Evolutionary conservation across 805 yeast genomes (phyloP).

Genomic region (Ogataea pignaliae): DNA sequence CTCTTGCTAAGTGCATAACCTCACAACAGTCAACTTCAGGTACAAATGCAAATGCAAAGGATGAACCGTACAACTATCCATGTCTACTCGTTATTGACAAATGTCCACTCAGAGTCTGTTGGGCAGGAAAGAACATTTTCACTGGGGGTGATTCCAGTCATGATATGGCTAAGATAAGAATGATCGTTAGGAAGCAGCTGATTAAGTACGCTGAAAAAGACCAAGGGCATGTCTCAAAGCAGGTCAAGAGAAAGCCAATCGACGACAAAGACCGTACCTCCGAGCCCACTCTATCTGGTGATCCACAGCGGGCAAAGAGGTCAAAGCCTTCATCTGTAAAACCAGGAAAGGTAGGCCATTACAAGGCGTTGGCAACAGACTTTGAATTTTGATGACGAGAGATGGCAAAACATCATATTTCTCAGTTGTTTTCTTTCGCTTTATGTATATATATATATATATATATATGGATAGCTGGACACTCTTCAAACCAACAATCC

Average conservation of each 20-base stretch:
- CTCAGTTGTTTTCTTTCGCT: too few species aligned
- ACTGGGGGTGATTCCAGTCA: constrained; percentile 36
- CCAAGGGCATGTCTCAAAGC: neutral
- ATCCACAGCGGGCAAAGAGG: too few species aligned
- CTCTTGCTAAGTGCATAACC: constrained; percentile 26
- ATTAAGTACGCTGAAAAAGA: constrained; percentile 46
- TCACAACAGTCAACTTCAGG: constrained; percentile 3
- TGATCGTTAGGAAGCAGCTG: constrained; percentile 49
- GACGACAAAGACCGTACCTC: too few species aligned
- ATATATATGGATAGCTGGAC: neutral
- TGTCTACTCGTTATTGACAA: constrained; percentile 32
- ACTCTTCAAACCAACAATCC: constrained; percentile 60
- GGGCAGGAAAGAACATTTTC: constrained; percentile 44
- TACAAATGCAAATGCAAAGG: neutral
- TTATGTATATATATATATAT: neutral
- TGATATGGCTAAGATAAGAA: constrained; percentile 45
- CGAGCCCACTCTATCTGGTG: too few species aligned
- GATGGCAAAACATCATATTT: too few species aligned
- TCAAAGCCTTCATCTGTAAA: neutral
- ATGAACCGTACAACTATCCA: constrained; percentile 18
- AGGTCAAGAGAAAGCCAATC: neutral
- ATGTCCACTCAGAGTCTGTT: constrained; percentile 47
- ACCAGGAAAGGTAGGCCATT: constrained; percentile 4
- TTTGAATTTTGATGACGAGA: constrained; percentile 4
- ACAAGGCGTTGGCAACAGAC: constrained; percentile 9